These are phyloP conservation scores for Lactifluus hygrophoroides DNA, from an alignment of 768 basidiomycete species.

Conservation along the genomic window DNA sequence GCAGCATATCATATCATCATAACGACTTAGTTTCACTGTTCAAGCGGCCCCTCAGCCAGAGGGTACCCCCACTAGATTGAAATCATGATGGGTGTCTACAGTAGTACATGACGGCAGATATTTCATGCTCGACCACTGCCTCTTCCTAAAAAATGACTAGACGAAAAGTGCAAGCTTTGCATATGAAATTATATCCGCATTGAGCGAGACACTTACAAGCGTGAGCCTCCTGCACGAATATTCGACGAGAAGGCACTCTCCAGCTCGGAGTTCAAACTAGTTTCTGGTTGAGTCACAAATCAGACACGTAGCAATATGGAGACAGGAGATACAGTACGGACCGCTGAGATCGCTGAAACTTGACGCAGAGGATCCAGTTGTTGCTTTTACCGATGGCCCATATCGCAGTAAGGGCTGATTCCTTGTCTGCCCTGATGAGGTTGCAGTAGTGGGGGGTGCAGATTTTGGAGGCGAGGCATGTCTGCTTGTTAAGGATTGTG, in stretches of 20 bases:
- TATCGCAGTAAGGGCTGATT: slow-evolving; percentile 28
- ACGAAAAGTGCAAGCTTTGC: slow-evolving; percentile 21
- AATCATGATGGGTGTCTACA: not conserved
- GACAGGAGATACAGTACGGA: slow-evolving; percentile 28
- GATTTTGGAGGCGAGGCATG: slow-evolving; percentile 11
- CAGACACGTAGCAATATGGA: not conserved
- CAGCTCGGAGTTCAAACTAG: slow-evolving; percentile 66
- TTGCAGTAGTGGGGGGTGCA: not conserved
- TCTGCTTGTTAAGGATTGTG: slow-evolving; percentile 32
- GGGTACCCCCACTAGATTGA: not conserved
- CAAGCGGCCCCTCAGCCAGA: not conserved
- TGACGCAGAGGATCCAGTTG: slow-evolving; percentile 57
- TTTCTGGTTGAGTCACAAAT: slow-evolving; percentile 35
- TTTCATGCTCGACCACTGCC: slow-evolving; percentile 4
- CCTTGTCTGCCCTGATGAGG: slow-evolving; percentile 6
- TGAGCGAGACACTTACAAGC: slow-evolving; percentile 45
- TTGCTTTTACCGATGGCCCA: slow-evolving; percentile 33
- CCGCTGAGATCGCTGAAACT: slow-evolving; percentile 85
- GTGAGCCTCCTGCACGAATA: slow-evolving; percentile 55
- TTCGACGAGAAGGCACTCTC: slow-evolving; percentile 78
- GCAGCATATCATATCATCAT: too few relatives aligned
- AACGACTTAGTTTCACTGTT: too few relatives aligned
- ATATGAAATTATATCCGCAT: not conserved
- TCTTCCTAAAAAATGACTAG: slow-evolving; percentile 18
- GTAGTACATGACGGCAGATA: not conserved